phyloP scores from a whole-genome alignment of 208 protist genomes.

The Crithidia acanthocephali region DNA sequence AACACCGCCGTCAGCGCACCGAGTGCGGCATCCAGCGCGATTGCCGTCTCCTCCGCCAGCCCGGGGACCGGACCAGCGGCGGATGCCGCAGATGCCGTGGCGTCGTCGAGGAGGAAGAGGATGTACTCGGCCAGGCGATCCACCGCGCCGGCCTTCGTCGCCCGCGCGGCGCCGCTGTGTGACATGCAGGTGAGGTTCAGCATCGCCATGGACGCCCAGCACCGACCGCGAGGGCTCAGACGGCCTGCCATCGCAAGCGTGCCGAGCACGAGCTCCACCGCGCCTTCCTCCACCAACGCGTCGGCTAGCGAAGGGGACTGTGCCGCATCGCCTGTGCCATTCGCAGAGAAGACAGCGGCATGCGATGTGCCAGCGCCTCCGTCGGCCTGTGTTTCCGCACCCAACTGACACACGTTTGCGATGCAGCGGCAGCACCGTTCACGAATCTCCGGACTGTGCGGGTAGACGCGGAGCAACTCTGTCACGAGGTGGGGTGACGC shows the following conservation, averaged over 20 bases:
- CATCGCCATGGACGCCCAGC: constrained; percentile 61
- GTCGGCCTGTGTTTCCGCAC: neutral
- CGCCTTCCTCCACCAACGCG: constrained; percentile 59
- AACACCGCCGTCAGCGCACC: constrained; percentile 61
- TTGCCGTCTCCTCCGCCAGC: constrained; percentile 26
- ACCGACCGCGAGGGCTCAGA: constrained; percentile 53
- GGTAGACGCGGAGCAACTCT: constrained; percentile 57
- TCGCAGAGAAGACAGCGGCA: neutral
- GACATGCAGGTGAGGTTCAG: constrained; percentile 81
- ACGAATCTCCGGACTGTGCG: constrained; percentile 57
- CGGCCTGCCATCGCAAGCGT: constrained; percentile 50
- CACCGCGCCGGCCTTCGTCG: constrained; percentile 47
- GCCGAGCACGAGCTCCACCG: constrained; percentile 67
- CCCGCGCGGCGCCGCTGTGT: constrained; percentile 36
- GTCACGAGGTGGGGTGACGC: constrained; percentile 42
- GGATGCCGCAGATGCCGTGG: neutral
- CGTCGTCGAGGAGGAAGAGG: constrained; percentile 36
- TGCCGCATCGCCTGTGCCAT: constrained; percentile 26
- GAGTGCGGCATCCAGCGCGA: constrained; percentile 61
- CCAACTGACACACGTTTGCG: constrained; percentile 81
- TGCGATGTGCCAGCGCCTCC: neutral
- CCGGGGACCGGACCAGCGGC: constrained; percentile 10
- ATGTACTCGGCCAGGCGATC: constrained; percentile 54
- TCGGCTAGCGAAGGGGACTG: constrained; percentile 37
- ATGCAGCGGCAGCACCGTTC: constrained; percentile 83